Base-by-base conservation (phyloP, 345 rosid species). In the Clarkia xantiana region DNA sequence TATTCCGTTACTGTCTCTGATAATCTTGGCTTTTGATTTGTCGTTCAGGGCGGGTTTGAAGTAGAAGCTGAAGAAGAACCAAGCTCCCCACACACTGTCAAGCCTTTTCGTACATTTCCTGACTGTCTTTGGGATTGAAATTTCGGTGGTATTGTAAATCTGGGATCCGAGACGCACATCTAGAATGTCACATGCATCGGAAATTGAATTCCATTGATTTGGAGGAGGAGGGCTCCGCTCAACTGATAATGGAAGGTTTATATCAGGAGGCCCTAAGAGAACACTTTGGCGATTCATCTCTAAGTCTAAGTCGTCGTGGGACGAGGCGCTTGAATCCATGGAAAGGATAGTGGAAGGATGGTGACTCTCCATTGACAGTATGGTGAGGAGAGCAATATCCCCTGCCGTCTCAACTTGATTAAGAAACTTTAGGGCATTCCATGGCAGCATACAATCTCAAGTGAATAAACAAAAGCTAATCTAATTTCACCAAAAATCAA, bases 41-140 rank as follows among this genome's bases (percentile, higher is more conserved):
- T 74, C 76, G 52, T 70, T 67, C 56, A 74, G 38, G 40, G 67
- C 79, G 14, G 79, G 79, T 66, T 57, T 67, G 57, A 74, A 74
- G 55, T 74, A 74, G 62, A 70, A 74, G 64, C 64, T 74, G 44
- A 74, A 74, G 57, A 74, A 74, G 60, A 70, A 67, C 79, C 79
- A 74, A 38, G 79, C 79, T 40, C 79, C 79, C 79, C 79, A 74
- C 49, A 74, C 61, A 18, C 76, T 74, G 52, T 74, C 79, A 6
- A 74, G 61, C 29, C 79, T 60, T 49, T 70, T 74, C 10, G 68
- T 48, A 43, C 69, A 64, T 49, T 74, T 74, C 58, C 70, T 58
- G 4, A 57, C 61, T 14, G 29, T 66, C 62, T 74, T 74, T 19
- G 79, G 71, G 45, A 67, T 36, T 22, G 40, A 53, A 19, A 67